phyloP scores from a whole-genome alignment of 441 rosid genomes.

The Gossypium schwendimanii region DNA sequence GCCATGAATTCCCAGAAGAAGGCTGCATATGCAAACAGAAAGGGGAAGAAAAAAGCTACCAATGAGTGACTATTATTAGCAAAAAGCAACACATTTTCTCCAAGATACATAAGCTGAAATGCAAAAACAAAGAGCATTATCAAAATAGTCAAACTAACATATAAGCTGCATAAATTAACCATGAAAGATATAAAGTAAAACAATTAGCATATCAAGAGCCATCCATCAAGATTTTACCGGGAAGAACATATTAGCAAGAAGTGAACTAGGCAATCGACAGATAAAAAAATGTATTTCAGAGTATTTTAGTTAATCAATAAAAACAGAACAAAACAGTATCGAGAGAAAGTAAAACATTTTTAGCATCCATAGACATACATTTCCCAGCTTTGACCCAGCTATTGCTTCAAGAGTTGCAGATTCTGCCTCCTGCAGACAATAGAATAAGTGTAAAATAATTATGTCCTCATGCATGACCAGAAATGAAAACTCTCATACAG shows the following conservation, averaged over 20 bases:
- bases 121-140: constrained; percentile 18
- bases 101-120: constrained; percentile 12
- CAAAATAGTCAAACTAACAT: constrained; percentile 4
- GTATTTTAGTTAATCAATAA: background rate
- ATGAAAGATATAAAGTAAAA: background rate
- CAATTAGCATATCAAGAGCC: constrained; percentile 1
- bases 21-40: constrained; percentile 36
- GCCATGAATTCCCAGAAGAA: constrained; percentile 82
- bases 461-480: constrained; percentile 5
- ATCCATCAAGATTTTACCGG: background rate
- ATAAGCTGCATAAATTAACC: background rate
- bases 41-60: constrained; percentile 12
- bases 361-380: constrained; percentile 38
- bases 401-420: constrained; percentile 84
- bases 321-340: constrained; percentile 14
- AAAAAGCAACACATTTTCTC: constrained; percentile 6
- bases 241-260: background rate
- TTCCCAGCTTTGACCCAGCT: constrained; percentile 75
- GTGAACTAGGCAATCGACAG: background rate
- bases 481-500: constrained; percentile 9
- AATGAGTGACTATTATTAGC: constrained; percentile 4
- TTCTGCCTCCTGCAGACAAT: constrained; percentile 70
- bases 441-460: constrained; percentile 6
- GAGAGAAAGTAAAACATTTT: background rate
- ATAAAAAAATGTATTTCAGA: background rate